Evolutionary conservation across 1,139 yeast species (phyloP), one percentile per base, ranked within the genome.

Genomic region (Hansenula sp.): DNA sequence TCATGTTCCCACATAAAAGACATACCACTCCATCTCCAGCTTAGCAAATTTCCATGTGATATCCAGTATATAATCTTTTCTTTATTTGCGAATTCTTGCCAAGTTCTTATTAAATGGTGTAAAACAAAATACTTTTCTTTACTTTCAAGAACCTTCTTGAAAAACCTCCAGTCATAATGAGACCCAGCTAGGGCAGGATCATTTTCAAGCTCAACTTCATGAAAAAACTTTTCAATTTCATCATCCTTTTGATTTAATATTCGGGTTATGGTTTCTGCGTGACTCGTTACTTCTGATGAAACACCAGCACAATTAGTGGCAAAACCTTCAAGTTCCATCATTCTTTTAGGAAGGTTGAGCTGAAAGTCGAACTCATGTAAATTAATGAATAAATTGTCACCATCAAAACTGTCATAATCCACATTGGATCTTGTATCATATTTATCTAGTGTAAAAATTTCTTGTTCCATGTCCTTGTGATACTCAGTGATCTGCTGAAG

Each of bases 141-240:
- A 16, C 68, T 57, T 18, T 51, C 46, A 24, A 70, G 60, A 12
- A 74, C 64, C n/a, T 84, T 82, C 50, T 71, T 71, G 63, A 79
- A 84, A 52, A 85, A 84, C 40, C 90, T 66, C 75, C 79, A 79
- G 60, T 85, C 94, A 55, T 82, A 81, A 58, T 84, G 94, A 43
- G 69, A 71, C 1, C 80, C 80, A 34, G 53, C 75, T 13, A 82
- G 81, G 40, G 31, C 40, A 30, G 50, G 54, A 33, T 53, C 53
- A 14, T 47, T 35, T 26, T 53, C 41, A 6, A 57, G 40, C 2
- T 42, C 39, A 11, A 59, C 82, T 56, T 80, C 87, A 18, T 51
- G 49, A 48, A 79, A 77, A 48, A 75, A 72, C 49, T 79, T 79
- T 2, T 16, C 21, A 22, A 22, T 22, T 8, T 6, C 12, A 3